Evolutionary conservation across 306 rosid species (phyloP), one percentile per base, ranked within the genome.

Genomic region (Ceratonia siliqua): DNA sequence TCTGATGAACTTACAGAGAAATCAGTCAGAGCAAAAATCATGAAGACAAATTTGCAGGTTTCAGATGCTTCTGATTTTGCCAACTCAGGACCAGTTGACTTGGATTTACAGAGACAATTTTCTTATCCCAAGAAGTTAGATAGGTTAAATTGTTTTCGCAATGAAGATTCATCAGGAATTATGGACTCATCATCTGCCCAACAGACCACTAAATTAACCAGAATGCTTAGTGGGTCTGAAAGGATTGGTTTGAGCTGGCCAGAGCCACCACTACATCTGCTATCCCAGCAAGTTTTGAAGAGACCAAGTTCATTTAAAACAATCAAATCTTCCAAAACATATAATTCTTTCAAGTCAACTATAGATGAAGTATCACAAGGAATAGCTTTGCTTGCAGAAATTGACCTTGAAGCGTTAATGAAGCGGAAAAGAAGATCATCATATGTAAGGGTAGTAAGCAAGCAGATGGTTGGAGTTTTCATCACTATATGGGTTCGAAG

Each of bases 241-340:
- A 92, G 91, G 87, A 86, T 92, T 74, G 98, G 98, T 82, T 87
- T 95, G 84, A 89, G 89, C 82, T 95, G 99, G 99, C 99, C 99
- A 8, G 99, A 95, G 74, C 92, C 85, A 55, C 99, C 98, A 5
- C 68, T 90, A 12, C 85, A 90, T 87, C 82, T 90, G 84, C 61
- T 92, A 56, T 82, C 98, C 50, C 89, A 87, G 72, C 74, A 63
- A 57, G 76, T 84, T 41, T 85, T 89, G 78, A 98, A 85, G 38
- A 89, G 89, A 79, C 96, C 86, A 7, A 78, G 79, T 82, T 95
- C 97, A 73, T 87, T 89, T 48, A 89, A 70, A 70, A 70, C 93
- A n/a, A 36, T 72, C 28, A 90, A 82, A 67, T 90, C 98, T 58
- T 90, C 89, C 50, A 78, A 70, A 72, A 68, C 86, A 41, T 81